These are phyloP conservation scores for Tremella yokohamensis DNA, from an alignment of 768 basidiomycete genomes.

Conservation along the genomic window DNA sequence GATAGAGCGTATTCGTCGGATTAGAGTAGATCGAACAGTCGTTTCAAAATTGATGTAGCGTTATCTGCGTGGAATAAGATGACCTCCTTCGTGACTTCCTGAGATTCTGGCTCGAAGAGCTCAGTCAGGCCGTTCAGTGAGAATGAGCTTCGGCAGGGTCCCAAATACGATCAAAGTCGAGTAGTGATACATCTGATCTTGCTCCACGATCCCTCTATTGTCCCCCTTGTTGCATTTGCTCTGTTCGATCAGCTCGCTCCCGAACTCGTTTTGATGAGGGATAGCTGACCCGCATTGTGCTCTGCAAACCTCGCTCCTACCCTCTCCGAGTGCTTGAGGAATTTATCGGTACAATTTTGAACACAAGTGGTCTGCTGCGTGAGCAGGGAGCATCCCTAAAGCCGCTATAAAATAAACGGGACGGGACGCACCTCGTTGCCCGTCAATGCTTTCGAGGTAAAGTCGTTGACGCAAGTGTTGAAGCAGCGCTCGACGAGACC, in stretches of 20 bases:
- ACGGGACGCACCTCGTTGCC: slow-evolving; percentile 72
- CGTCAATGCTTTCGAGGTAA: slow-evolving; percentile 88
- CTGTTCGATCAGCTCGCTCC: slow-evolving; percentile 2
- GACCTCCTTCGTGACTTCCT: too few relatives aligned
- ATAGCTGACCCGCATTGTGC: slow-evolving; percentile 74
- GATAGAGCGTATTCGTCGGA: not conserved
- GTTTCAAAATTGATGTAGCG: too few relatives aligned
- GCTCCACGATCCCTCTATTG: not conserved
- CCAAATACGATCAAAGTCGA: too few relatives aligned
- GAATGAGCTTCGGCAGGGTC: too few relatives aligned
- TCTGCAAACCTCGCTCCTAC: slow-evolving; percentile 90
- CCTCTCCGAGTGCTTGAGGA: slow-evolving; percentile 91
- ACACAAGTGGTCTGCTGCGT: slow-evolving; percentile 73
- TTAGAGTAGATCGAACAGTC: too few relatives aligned
- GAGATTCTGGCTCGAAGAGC: too few relatives aligned
- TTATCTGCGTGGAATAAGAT: too few relatives aligned
- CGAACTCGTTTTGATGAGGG: not conserved
- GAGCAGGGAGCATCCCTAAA: not conserved
- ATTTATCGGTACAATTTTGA: slow-evolving; percentile 93
- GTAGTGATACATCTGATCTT: too few relatives aligned
- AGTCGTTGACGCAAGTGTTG: slow-evolving; percentile 90
- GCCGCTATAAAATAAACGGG: not conserved
- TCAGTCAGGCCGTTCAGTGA: too few relatives aligned
- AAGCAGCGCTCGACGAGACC: slow-evolving; percentile 95
- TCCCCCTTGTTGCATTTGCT: slow-evolving; percentile 15